Conservation (phyloP, 306 rosid species). For the Vicia sativa region DNA sequence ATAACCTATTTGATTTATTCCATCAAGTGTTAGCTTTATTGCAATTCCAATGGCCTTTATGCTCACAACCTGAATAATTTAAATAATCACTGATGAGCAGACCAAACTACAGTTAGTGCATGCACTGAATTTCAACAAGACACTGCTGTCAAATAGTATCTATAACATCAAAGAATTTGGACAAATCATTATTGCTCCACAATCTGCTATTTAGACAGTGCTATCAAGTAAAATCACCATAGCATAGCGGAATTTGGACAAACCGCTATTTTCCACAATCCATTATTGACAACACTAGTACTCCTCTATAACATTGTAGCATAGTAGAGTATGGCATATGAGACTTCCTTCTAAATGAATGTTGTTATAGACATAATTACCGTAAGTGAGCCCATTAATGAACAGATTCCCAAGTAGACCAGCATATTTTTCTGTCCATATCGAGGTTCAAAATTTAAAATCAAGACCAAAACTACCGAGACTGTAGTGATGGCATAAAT, state of each 20-base stretch:
- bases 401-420: conserved; percentile 88
- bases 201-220: background rate
- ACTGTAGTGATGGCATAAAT: conserved; percentile 62
- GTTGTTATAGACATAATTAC: conserved; percentile 45
- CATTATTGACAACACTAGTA: background rate
- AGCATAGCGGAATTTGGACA: background rate
- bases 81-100: conserved; percentile 22
- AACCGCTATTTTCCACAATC: background rate
- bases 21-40: conserved; percentile 85
- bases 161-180: background rate
- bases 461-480: conserved; percentile 68
- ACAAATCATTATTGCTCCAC: background rate
- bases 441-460: conserved; percentile 84
- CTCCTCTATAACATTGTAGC: background rate
- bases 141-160: background rate
- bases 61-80: conserved; percentile 80
- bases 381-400: conserved; percentile 89
- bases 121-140: conserved; percentile 15
- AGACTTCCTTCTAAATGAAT: conserved; percentile 1
- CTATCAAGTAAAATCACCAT: background rate
- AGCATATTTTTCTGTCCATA: conserved; percentile 80
- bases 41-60: conserved; percentile 97
- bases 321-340: background rate
- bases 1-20: conserved; percentile 76
- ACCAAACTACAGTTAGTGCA: conserved; percentile 13